These are phyloP conservation scores for Trypanosoma rangeli DNA, from an alignment of 208 protist genomes.

Conservation along the genomic window DNA sequence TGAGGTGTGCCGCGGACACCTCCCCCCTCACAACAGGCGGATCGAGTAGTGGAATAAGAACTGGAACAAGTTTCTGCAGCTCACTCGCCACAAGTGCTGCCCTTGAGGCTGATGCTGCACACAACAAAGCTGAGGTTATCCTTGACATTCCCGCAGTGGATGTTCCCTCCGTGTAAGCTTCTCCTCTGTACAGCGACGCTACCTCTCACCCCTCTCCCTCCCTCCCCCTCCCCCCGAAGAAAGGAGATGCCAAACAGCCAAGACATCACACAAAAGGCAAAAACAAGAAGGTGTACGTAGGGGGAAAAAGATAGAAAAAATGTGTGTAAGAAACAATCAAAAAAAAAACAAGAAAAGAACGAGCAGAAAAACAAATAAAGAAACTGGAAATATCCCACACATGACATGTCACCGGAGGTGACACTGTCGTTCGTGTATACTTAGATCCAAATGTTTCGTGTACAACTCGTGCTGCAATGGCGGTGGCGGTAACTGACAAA, in stretches of 20 bases:
- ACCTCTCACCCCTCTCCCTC: background rate
- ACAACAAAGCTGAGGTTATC: conserved; percentile 11
- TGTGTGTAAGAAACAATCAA: background rate
- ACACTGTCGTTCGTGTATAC: background rate
- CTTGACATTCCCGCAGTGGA: conserved; percentile 3
- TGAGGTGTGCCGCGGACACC: conserved; percentile 31
- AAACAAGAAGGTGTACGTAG: background rate
- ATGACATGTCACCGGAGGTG: background rate
- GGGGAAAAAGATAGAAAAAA: background rate
- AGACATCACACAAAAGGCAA: background rate
- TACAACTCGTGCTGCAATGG: background rate
- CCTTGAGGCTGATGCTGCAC: conserved; percentile 8
- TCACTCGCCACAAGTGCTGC: conserved; percentile 9
- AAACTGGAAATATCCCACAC: background rate
- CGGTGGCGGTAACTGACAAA: background rate
- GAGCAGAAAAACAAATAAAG: background rate
- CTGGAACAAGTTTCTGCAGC: conserved; percentile 30
- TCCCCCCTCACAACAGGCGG: conserved; percentile 46
- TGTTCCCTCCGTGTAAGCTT: background rate
- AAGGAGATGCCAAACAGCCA: background rate
- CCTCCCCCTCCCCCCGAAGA: too few species aligned
- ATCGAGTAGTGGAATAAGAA: conserved; percentile 29
- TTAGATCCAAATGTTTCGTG: background rate
- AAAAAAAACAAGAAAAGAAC: background rate
- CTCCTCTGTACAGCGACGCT: background rate